These are phyloP conservation scores for Candida coleopterorum DNA, from an alignment of 805 yeast genomes.

Conservation along the genomic window DNA sequence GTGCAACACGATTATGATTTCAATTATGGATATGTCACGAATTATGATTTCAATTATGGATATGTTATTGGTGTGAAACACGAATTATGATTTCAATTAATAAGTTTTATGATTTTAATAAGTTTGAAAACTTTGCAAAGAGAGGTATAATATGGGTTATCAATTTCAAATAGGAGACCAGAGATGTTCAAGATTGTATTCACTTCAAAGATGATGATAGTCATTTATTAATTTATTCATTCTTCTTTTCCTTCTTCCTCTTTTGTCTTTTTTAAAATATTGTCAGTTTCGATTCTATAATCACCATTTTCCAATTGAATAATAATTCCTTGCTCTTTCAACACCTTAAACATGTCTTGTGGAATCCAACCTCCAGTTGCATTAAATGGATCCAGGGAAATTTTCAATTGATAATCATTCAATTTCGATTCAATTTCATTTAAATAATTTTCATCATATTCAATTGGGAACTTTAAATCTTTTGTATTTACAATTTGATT, in stretches of 20 bases:
- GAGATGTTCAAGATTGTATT: too few relatives aligned
- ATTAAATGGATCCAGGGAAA: constrained; percentile 73
- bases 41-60: too few relatives aligned
- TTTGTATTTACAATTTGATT: constrained; percentile 49
- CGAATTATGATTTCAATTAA: too few relatives aligned
- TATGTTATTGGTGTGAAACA: too few relatives aligned
- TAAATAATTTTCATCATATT: constrained; percentile 54
- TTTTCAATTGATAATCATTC: constrained; percentile 62
- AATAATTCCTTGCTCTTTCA: constrained; percentile 64
- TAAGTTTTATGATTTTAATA: too few relatives aligned
- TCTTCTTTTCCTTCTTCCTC: constrained; percentile 1
- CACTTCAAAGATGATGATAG: too few relatives aligned
- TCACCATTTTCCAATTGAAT: constrained; percentile 48
- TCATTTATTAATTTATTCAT: not conserved
- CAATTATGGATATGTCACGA: too few relatives aligned
- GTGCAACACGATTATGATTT: too few relatives aligned
- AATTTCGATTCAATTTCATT: constrained; percentile 54
- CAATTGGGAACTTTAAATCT: constrained; percentile 50
- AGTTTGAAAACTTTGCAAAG: too few relatives aligned
- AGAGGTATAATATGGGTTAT: too few relatives aligned
- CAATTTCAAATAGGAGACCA: too few relatives aligned
- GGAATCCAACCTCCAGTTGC: constrained; percentile 96
- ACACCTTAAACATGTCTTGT: constrained; percentile 79
- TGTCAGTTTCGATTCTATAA: constrained; percentile 30
- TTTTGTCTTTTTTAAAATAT: constrained; percentile 14